Conservation (phyloP, 1,284 basidiomycete species). For the Microbotryum violaceum region DNA sequence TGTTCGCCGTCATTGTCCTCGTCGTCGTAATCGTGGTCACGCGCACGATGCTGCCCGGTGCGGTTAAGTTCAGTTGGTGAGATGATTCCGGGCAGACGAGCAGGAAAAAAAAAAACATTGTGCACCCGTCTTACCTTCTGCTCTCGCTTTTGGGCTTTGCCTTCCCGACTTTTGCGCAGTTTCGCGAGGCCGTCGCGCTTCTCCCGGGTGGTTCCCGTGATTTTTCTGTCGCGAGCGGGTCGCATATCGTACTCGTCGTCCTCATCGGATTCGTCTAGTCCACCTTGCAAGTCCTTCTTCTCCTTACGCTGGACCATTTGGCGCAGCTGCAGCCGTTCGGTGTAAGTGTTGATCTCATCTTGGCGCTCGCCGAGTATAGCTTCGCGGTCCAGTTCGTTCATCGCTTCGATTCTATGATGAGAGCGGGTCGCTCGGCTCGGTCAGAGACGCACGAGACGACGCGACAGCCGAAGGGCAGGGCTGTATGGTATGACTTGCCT, state of each 20-base stretch:
- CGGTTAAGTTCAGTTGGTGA: background rate
- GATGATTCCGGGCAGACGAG: too few species aligned
- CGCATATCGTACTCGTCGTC: conserved; percentile 3
- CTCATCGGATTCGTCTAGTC: conserved; percentile 42
- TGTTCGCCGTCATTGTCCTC: conserved; percentile 22
- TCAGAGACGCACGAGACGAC: conserved; percentile 24
- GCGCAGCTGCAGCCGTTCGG: too few species aligned
- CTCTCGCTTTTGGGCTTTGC: conserved; percentile 50
- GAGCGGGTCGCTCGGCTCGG: conserved; percentile 2
- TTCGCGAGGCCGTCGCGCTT: conserved; percentile 72
- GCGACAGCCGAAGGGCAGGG: background rate
- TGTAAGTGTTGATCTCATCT: conserved; percentile 60
- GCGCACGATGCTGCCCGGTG: background rate
- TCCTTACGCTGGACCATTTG: conserved; percentile 52
- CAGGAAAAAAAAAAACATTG: background rate
- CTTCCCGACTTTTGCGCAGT: conserved; percentile 61
- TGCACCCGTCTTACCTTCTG: conserved; percentile 18
- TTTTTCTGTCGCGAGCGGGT: conserved; percentile 40
- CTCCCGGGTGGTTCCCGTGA: conserved; percentile 71
- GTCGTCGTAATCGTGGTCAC: conserved; percentile 4
- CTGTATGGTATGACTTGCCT: conserved; percentile 48
- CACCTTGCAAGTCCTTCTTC: conserved; percentile 52
- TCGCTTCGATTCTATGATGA: conserved; percentile 55
- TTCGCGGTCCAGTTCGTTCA: conserved; percentile 84
- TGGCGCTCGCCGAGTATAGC: conserved; percentile 67